Evolutionary conservation across 1,284 basidiomycete genomes (phyloP).

Genomic region (Phenoliferia sp.): DNA sequence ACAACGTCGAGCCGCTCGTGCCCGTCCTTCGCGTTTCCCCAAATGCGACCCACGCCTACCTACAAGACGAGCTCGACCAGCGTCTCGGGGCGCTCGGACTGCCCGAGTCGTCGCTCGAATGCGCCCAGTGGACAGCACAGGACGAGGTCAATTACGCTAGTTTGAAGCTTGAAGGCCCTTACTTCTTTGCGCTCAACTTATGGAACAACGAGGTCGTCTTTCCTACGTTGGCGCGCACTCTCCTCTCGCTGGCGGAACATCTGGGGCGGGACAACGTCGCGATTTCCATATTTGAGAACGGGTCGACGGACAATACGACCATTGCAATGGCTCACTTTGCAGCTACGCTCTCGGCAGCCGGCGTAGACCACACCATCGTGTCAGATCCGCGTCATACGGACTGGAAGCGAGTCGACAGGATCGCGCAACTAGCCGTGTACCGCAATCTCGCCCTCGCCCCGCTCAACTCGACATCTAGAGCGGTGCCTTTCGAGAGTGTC

Average conservation of each 20-base stretch:
- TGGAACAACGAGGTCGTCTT: constrained; percentile 33
- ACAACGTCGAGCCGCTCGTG: constrained; percentile 6
- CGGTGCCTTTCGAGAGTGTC: constrained; percentile 39
- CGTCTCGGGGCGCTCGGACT: constrained; percentile 1
- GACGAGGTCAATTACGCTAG: not conserved
- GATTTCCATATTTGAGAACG: constrained; percentile 39
- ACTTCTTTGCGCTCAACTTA: constrained; percentile 37
- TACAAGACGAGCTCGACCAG: constrained; percentile 6
- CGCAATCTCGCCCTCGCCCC: constrained; percentile 46
- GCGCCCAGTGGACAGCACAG: not conserved
- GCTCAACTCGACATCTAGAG: constrained; percentile 33
- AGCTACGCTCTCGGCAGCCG: constrained; percentile 12
- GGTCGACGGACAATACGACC: constrained; percentile 35
- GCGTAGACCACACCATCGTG: constrained; percentile 19
- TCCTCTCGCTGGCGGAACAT: constrained; percentile 26
- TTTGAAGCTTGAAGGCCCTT: constrained; percentile 3
- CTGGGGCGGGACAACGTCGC: constrained; percentile 32
- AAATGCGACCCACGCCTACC: not conserved
- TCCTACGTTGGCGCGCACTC: constrained; percentile 32
- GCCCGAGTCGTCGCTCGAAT: constrained; percentile 1
- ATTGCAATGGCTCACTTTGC: constrained; percentile 25
- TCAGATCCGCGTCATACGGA: constrained; percentile 22
- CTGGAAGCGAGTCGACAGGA: constrained; percentile 28
- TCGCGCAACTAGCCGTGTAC: constrained; percentile 42
- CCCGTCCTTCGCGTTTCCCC: not conserved